Conservation (phyloP, 163 green algal genomes). For the Scenedesmus sp. region DNA sequence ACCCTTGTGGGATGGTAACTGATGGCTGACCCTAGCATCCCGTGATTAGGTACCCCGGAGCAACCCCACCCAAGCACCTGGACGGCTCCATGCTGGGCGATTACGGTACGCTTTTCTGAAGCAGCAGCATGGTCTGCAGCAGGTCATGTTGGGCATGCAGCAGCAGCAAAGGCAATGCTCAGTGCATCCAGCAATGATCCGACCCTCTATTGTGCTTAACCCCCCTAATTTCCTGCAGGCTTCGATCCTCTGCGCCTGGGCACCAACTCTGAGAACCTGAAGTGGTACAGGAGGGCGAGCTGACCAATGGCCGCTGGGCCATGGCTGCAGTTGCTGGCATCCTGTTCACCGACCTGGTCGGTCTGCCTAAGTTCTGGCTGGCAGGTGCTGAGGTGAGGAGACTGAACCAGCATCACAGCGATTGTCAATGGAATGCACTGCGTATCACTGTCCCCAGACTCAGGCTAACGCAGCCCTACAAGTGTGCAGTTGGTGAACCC, state of each 20-base stretch:
- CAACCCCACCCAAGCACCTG: slow-evolving; percentile 79
- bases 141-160: background rate
- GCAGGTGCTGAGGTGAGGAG: slow-evolving; percentile 80
- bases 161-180: background rate
- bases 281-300: slow-evolving; percentile 92
- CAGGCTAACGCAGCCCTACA: too few relatives aligned
- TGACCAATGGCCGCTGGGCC: slow-evolving; percentile 92
- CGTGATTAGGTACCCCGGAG: slow-evolving; percentile 73
- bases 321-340: slow-evolving; percentile 91
- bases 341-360: slow-evolving; percentile 84
- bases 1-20: background rate
- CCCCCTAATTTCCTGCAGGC: slow-evolving; percentile 62
- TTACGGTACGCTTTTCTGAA: slow-evolving; percentile 40
- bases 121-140: slow-evolving; percentile 50
- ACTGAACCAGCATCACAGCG: background rate
- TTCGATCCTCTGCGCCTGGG: slow-evolving; percentile 93
- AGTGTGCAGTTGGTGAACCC: background rate
- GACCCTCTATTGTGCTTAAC: background rate
- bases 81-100: slow-evolving; percentile 73
- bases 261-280: slow-evolving; percentile 79
- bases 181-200: background rate
- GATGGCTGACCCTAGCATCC: slow-evolving; percentile 5
- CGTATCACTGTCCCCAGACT: too few relatives aligned
- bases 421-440: too few relatives aligned
- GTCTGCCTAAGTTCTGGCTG: slow-evolving; percentile 86